Percentiles rank a stretch among this genome's conserved stretches.
Evolutionary conservation across 1,284 basidiomycete genomes (phyloP).

Genomic region (Trametes hirsuta): DNA sequence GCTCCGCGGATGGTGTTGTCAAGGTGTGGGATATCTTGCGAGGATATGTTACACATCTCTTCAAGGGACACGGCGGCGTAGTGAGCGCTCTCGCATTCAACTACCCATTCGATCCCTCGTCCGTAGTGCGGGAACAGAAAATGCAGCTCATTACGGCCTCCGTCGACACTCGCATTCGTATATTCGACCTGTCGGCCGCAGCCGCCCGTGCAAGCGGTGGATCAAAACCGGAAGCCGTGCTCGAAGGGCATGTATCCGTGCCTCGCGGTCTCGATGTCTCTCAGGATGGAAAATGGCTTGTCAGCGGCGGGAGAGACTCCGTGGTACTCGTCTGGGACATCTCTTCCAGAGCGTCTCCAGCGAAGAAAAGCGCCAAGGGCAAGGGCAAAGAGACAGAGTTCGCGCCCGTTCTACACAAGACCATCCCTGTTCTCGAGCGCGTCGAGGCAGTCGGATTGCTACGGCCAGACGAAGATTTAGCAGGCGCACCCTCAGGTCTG

Average conservation of each 20-base stretch:
- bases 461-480: slow-evolving; percentile 50
- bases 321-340: slow-evolving; percentile 92
- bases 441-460: slow-evolving; percentile 86
- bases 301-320: slow-evolving; percentile 90
- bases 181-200: slow-evolving; percentile 81
- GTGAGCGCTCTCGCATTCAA: slow-evolving; percentile 89
- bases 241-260: slow-evolving; percentile 92
- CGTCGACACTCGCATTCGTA: slow-evolving; percentile 86
- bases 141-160: slow-evolving; percentile 90
- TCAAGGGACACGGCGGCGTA: slow-evolving; percentile 96
- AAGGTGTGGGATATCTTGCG: slow-evolving; percentile 94
- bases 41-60: slow-evolving; percentile 93
- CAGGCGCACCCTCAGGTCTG: slow-evolving; percentile 44
- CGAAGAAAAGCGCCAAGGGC: slow-evolving; percentile 44
- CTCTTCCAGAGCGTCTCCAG: slow-evolving; percentile 37
- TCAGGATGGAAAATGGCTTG: slow-evolving; percentile 83
- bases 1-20: slow-evolving; percentile 93
- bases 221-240: slow-evolving; percentile 73
- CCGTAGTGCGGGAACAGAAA: slow-evolving; percentile 48
- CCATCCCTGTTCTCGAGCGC: slow-evolving; percentile 85
- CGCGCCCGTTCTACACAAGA: slow-evolving; percentile 72
- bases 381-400: slow-evolving; percentile 54
- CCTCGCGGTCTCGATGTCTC: slow-evolving; percentile 87
- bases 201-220: slow-evolving; percentile 55
- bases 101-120: slow-evolving; percentile 61